phyloP scores from a whole-genome alignment of 2,329 filamentous ascomycete species.

The Hymenoscyphus occultus region DNA sequence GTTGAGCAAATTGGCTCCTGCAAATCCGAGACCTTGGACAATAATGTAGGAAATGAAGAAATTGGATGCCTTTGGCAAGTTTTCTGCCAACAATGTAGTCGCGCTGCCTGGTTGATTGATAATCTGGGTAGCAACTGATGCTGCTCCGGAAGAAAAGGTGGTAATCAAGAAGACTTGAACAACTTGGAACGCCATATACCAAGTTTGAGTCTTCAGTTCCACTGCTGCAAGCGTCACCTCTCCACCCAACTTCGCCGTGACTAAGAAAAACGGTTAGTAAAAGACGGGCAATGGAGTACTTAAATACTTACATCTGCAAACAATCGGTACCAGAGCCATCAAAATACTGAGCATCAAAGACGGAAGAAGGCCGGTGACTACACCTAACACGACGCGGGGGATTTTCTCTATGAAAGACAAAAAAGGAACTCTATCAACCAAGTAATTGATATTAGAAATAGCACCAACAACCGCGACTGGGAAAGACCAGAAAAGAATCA shows the following conservation, averaged over 20 bases:
- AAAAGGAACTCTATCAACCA: constrained; percentile 61
- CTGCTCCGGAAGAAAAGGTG: constrained; percentile 77
- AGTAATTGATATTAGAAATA: constrained; percentile 77
- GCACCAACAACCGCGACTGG: constrained; percentile 75
- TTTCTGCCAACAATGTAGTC: constrained; percentile 64
- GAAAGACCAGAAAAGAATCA: constrained; percentile 84
- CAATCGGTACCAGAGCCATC: constrained; percentile 78
- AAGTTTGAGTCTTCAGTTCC: constrained; percentile 84
- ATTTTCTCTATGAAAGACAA: constrained; percentile 71
- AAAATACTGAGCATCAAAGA: constrained; percentile 74
- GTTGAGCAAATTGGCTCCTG: constrained; percentile 70
- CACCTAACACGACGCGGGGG: constrained; percentile 66
- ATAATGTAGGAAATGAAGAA: constrained; percentile 96
- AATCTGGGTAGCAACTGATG: constrained; percentile 64
- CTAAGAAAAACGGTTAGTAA: constrained; percentile 38
- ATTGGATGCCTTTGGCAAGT: constrained; percentile 82
- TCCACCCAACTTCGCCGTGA: constrained; percentile 75
- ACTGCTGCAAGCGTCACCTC: constrained; percentile 74
- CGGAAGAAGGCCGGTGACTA: constrained; percentile 82
- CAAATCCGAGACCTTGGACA: constrained; percentile 80
- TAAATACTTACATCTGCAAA: constrained; percentile 66
- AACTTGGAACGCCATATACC: constrained; percentile 87
- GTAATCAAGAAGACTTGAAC: constrained; percentile 89
- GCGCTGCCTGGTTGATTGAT: constrained; percentile 58
- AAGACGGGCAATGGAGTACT: neutral